These are phyloP conservation scores for Bolboschoenus planiculmis DNA, from an alignment of 176 grass and related monocot genomes.

Conservation along the genomic window DNA sequence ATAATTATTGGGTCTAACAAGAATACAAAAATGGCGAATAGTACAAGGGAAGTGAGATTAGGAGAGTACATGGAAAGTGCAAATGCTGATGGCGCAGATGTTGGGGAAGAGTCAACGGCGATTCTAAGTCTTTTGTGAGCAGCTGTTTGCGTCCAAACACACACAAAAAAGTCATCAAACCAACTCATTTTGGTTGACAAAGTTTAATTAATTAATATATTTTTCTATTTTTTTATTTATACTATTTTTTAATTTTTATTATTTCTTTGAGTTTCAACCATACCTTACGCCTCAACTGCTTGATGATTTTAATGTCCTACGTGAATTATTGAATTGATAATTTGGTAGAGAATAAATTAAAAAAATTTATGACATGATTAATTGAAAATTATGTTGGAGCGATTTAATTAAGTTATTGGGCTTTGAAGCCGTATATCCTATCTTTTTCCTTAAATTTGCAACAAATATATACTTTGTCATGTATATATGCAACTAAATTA, in stretches of 20 bases:
- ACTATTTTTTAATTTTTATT: neutral
- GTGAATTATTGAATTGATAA: too few relatives aligned
- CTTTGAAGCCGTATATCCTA: neutral
- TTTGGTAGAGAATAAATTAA: too few relatives aligned
- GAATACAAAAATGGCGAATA: neutral
- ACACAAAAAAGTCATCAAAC: slow-evolving; percentile 21
- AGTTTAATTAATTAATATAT: neutral
- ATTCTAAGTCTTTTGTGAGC: slow-evolving; percentile 1
- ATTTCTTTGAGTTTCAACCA: neutral
- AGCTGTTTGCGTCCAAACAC: slow-evolving; percentile 14
- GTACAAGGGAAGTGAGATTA: slow-evolving; percentile 17
- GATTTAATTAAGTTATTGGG: neutral
- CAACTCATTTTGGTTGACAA: slow-evolving; percentile 27
- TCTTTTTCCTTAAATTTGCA: neutral
- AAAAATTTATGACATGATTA: neutral
- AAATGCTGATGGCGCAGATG: slow-evolving; percentile 12
- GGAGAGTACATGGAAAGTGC: slow-evolving; percentile 24
- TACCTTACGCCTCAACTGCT: neutral
- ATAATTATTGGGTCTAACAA: neutral
- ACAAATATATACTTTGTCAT: neutral
- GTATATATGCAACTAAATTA: neutral
- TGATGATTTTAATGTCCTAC: too few relatives aligned
- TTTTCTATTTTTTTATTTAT: neutral
- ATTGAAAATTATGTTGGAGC: neutral
- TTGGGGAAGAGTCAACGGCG: slow-evolving; percentile 19